These are phyloP conservation scores for Kwoniella sp. DNA, from an alignment of 768 basidiomycete species.

Conservation along the genomic window DNA sequence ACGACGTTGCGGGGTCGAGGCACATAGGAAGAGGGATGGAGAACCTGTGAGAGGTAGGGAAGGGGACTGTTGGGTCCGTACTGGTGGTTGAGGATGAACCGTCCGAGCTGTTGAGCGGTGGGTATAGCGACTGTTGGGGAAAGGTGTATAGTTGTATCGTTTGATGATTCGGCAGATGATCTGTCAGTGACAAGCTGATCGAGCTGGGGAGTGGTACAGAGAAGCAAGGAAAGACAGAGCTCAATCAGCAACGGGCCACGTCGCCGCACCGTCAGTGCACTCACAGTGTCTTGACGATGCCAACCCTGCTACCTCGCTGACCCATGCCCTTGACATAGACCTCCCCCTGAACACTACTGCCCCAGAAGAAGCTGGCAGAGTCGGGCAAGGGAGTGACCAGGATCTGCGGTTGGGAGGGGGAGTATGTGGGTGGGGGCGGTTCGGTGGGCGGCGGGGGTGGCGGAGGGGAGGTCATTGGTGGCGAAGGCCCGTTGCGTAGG, in stretches of 20 bases:
- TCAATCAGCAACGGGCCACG: background rate
- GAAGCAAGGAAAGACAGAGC: no score
- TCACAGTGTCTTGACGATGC: conserved; percentile 26
- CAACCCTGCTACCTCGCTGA: conserved; percentile 10
- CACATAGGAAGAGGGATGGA: conserved; percentile 23
- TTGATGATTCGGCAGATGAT: conserved; percentile 29
- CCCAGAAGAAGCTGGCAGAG: conserved; percentile 45
- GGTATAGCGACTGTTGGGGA: conserved; percentile 21
- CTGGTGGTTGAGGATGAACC: conserved; percentile 12
- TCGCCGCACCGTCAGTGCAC: conserved; percentile 1
- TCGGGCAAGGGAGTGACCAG: conserved; percentile 43
- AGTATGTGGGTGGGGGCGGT: conserved; percentile 36
- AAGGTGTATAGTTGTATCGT: conserved; percentile 22
- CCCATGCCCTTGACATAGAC: conserved; percentile 47
- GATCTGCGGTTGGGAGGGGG: conserved; percentile 41
- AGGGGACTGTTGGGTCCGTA: conserved; percentile 9
- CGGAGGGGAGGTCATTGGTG: background rate
- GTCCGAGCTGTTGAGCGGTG: conserved; percentile 6
- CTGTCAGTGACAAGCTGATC: conserved; percentile 16
- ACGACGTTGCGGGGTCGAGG: background rate
- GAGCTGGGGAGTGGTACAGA: no score
- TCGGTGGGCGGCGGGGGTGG: background rate
- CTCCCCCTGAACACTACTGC: conserved; percentile 40
- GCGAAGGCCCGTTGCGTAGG: no score
- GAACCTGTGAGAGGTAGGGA: conserved; percentile 36